Evolutionary conservation across 148 eudicot genomes (phyloP).

Genomic region (Polygonum maritimum): DNA sequence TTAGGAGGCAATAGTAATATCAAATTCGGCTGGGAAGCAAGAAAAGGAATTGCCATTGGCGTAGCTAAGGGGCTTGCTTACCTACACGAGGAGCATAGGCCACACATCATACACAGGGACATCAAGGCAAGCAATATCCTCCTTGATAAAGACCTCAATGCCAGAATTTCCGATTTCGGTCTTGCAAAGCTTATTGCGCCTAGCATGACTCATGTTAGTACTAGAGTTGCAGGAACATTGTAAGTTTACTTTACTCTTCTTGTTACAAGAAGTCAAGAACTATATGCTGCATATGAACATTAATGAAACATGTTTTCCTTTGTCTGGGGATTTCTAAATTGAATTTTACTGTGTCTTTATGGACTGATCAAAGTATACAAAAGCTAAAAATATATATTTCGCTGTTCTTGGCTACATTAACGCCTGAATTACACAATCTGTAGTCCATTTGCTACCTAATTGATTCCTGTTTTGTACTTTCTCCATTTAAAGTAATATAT

Average conservation of each 20-base stretch:
- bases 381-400: background rate
- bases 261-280: background rate
- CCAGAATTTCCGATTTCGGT: constrained; percentile 88
- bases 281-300: too few relatives aligned
- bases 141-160: constrained; percentile 62
- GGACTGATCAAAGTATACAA: background rate
- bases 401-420: background rate
- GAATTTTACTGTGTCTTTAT: background rate
- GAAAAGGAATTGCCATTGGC: constrained; percentile 57
- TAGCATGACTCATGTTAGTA: constrained; percentile 66
- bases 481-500: background rate
- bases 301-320: background rate
- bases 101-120: constrained; percentile 80
- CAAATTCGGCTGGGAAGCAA: constrained; percentile 50
- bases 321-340: background rate
- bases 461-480: background rate
- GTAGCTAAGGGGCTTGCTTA: constrained; percentile 71
- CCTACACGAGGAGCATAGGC: constrained; percentile 72
- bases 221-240: constrained; percentile 86
- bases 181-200: constrained; percentile 79
- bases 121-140: constrained; percentile 89
- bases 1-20: constrained; percentile 20
- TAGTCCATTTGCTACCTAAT: background rate
- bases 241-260: constrained; percentile 28
- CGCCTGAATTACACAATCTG: background rate